These are phyloP conservation scores for Komagataella ulmi DNA, from an alignment of 805 yeast genomes.

Conservation along the genomic window DNA sequence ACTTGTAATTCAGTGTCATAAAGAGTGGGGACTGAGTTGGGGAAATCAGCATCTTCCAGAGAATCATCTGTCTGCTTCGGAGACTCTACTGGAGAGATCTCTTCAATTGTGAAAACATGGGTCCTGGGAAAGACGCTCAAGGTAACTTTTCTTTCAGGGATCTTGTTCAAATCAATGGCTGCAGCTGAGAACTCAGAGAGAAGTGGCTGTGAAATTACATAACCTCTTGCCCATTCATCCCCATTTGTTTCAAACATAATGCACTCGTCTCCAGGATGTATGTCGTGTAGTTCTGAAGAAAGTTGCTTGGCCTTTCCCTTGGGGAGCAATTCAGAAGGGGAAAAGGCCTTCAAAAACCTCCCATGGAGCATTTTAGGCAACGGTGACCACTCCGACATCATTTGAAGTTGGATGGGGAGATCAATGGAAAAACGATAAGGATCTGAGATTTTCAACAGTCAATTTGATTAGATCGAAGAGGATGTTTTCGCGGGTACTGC, in stretches of 20 bases:
- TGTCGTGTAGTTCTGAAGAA: constrained; percentile 16
- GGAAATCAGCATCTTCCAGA: neutral
- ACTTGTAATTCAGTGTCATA: constrained; percentile 12
- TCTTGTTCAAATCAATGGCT: constrained; percentile 43
- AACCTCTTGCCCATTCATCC: constrained; percentile 71
- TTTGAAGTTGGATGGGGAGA: neutral
- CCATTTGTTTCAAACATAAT: constrained; percentile 50
- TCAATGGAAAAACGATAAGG: neutral
- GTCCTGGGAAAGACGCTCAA: constrained; percentile 52
- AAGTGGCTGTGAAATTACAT: constrained; percentile 51
- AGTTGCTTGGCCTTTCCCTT: neutral
- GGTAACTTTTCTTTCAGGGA: constrained; percentile 41
- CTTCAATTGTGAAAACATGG: constrained; percentile 31
- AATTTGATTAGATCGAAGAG: neutral
- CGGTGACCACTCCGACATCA: constrained; percentile 27
- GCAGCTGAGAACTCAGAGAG: constrained; percentile 59
- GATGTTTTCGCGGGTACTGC: neutral
- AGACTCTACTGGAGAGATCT: constrained; percentile 17
- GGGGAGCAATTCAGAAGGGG: constrained; percentile 23
- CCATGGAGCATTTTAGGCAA: constrained; percentile 31
- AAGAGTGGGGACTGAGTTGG: constrained; percentile 16
- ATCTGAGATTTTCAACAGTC: neutral
- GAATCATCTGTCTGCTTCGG: constrained; percentile 4
- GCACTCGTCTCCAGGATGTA: constrained; percentile 69
- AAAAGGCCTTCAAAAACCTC: constrained; percentile 26